Conservation (phyloP, 169 alveolate species). For the Cryptosporidium canis region DNA sequence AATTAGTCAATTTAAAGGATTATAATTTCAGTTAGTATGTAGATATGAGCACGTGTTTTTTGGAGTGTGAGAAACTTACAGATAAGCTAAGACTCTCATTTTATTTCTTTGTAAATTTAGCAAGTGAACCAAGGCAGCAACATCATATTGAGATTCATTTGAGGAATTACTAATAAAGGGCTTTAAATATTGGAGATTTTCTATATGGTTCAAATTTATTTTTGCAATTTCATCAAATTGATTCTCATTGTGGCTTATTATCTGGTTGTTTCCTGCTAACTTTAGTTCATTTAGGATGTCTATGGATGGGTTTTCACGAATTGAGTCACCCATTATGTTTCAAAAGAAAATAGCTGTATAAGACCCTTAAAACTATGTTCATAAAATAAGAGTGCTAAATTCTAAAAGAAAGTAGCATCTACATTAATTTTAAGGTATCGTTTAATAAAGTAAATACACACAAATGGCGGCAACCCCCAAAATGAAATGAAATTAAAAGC, state of each 20-base stretch:
- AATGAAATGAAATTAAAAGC: too few species aligned
- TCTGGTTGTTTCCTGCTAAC: conserved; percentile 41
- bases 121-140: conserved; percentile 59
- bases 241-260: conserved; percentile 31
- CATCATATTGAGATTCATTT: conserved; percentile 67
- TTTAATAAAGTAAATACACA: conserved; percentile 5
- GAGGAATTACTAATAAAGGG: conserved; percentile 61
- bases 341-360: neutral
- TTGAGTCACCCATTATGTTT: conserved; percentile 18
- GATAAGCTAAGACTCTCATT: conserved; percentile 43
- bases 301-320: conserved; percentile 48
- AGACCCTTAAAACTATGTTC: too few species aligned
- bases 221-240: conserved; percentile 59
- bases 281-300: conserved; percentile 45
- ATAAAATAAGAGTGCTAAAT: too few species aligned
- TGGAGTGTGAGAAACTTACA: conserved; percentile 35
- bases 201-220: conserved; percentile 43
- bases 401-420: too few species aligned
- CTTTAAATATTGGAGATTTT: conserved; percentile 50
- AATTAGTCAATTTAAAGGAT: neutral
- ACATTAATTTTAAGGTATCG: conserved; percentile 3
- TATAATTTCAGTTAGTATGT: neutral
- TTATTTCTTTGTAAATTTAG: conserved; percentile 55
- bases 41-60: neutral
- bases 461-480: conserved; percentile 2